phyloP scores from a whole-genome alignment of 345 rosid species.

The Passiflora organensis region DNA sequence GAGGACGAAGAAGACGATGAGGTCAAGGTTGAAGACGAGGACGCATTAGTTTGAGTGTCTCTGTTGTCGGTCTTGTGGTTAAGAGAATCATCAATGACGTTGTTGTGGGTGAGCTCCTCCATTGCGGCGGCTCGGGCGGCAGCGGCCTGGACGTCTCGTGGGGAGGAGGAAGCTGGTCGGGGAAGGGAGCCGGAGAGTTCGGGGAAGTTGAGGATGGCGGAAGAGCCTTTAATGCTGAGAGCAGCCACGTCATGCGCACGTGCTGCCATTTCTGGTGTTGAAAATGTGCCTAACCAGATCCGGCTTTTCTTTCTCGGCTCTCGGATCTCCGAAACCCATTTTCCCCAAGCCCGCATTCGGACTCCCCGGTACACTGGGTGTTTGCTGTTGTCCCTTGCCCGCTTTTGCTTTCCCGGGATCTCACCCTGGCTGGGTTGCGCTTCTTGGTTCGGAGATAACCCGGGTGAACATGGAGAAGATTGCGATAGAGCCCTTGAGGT shows the following conservation, averaged over 20 bases:
- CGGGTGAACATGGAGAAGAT: conserved; percentile 10
- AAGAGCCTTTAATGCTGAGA: conserved; percentile 67
- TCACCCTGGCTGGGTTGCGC: not conserved
- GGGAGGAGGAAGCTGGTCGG: conserved; percentile 66
- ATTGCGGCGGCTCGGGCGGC: conserved; percentile 85
- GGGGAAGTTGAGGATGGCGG: conserved; percentile 86
- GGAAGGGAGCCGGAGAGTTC: conserved; percentile 65
- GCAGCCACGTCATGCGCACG: conserved; percentile 99
- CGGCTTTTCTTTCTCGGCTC: conserved; percentile 90
- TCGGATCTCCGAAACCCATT: conserved; percentile 98
- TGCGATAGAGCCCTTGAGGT: not conserved
- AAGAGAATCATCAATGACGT: not conserved
- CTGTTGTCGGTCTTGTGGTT: not conserved
- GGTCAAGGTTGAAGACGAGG: conserved; percentile 6
- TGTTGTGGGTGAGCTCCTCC: conserved; percentile 21
- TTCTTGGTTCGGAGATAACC: conserved; percentile 4
- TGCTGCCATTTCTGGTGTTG: conserved; percentile 91
- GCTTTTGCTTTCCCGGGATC: conserved; percentile 3
- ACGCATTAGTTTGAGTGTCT: not conserved
- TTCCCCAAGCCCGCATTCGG: conserved; percentile 91
- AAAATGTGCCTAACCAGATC: conserved; percentile 96
- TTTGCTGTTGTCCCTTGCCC: conserved; percentile 23
- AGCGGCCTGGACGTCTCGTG: conserved; percentile 89
- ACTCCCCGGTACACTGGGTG: conserved; percentile 76
- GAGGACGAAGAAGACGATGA: conserved; percentile 5